Base-by-base conservation (phyloP, 2,329 filamentous ascomycete genomes). In the Westerdykella aurantiaca region DNA sequence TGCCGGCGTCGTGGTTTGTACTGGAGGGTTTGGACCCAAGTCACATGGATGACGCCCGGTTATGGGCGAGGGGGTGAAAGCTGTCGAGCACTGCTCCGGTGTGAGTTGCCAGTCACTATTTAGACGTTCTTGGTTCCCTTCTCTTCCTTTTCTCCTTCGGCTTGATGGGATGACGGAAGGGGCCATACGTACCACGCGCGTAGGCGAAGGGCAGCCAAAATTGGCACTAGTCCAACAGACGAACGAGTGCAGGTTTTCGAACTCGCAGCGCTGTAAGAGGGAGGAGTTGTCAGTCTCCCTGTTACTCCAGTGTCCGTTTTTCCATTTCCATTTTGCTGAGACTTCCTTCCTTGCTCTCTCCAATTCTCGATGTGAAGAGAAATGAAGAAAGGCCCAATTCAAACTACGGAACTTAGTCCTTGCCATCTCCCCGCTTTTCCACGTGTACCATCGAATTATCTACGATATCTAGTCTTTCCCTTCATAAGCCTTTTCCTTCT, bases 201-300 rank as follows among this genome's bases (percentile, higher is more conserved):
- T 61, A 12, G 58, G 58, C 5, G 52, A 53, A 12, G 60, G 58
- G 40, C 59, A 63, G 6, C 57, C 59, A 23, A 46, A 53, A 5
- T 48, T 49, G 6, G 56, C 58, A n/a, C 50, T 49, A 31, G 58
- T 62, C 50, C 56, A 60, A 48, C 60, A 63, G 12, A 52, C 48
- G 29, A 49, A 58, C 1, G 57, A 61, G 45, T 62, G 59, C 39
- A 53, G 51, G 39, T 61, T 57, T 46, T 63, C 58, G 39, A 61
- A 63, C 42, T 56, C 49, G 40, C 60, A 63, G 38, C 44, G 45
- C 59, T 63, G 38, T 29, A 37, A 18, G 1, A 21, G 18, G 3
- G 17, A 31, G 13, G 14, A 12, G n/a, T 4, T 23, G 43, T 55
- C 35, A 54, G 46, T 23, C 16, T 11, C 3, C 7, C 7, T 29